A percentile compares a stretch with the other conserved stretches of the same genome.
Evolutionary conservation across 768 basidiomycete genomes (phyloP).

Genomic region (Lentinula detonsa): DNA sequence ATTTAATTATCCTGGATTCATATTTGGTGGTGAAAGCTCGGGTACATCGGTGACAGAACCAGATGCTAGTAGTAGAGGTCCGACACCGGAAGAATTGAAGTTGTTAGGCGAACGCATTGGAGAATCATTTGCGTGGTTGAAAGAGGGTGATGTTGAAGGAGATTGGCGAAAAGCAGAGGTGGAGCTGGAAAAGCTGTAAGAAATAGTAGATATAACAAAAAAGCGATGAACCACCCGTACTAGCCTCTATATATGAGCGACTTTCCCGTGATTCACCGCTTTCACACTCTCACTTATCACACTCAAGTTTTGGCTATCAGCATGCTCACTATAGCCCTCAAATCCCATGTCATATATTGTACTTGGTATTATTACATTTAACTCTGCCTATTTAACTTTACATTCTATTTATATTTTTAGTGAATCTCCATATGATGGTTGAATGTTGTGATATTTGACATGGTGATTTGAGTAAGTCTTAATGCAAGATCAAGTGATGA

Average conservation of each 20-base stretch:
- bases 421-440: too few relatives aligned
- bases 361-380: too few relatives aligned
- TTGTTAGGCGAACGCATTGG: constrained; percentile 12
- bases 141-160: constrained; percentile 13
- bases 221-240: background rate
- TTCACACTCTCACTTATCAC: background rate
- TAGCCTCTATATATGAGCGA: background rate
- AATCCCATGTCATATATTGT: background rate
- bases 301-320: background rate
- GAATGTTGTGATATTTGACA: too few relatives aligned
- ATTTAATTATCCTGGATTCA: constrained; percentile 13
- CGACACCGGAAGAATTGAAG: constrained; percentile 1
- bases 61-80: background rate
- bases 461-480: too few relatives aligned
- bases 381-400: too few relatives aligned
- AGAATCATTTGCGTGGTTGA: constrained; percentile 14
- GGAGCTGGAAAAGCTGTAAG: background rate
- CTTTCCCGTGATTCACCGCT: background rate
- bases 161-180: constrained; percentile 14
- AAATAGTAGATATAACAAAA: background rate
- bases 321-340: background rate
- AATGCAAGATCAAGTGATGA: too few relatives aligned
- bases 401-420: too few relatives aligned
- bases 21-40: background rate
- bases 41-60: background rate